Conservation (phyloP, 2,329 filamentous ascomycete species). For the Tolypocladium guangdongense region DNA sequence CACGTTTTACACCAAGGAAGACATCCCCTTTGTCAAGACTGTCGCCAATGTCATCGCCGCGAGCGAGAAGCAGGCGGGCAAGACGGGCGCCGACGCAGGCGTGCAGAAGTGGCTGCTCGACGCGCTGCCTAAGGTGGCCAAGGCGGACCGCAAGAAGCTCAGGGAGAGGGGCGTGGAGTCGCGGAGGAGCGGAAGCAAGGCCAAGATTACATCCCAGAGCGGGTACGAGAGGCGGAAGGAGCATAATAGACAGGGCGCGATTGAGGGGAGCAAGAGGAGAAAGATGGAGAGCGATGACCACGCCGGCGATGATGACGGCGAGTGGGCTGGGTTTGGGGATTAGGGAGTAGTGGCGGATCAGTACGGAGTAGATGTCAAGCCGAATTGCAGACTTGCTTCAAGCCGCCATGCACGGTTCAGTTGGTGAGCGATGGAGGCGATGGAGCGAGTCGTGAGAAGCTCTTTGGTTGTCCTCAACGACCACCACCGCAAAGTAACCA, state of each 20-base stretch:
- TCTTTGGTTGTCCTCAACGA: not conserved
- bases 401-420: not conserved
- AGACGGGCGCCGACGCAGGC: slow-evolving; percentile 39
- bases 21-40: slow-evolving; percentile 78
- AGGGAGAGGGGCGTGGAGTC: slow-evolving; percentile 74
- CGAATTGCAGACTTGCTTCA: not conserved
- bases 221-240: slow-evolving; percentile 61
- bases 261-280: slow-evolving; percentile 48
- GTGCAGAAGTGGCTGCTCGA: slow-evolving; percentile 83
- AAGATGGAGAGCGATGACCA: slow-evolving; percentile 9
- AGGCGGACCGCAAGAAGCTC: slow-evolving; percentile 72
- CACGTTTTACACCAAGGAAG: slow-evolving; percentile 92
- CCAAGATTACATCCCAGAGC: slow-evolving; percentile 74
- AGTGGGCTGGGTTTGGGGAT: slow-evolving; percentile 41
- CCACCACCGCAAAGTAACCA: not conserved
- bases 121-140: slow-evolving; percentile 71
- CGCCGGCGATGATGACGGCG: slow-evolving; percentile 11
- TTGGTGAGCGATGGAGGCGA: not conserved
- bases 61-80: slow-evolving; percentile 61
- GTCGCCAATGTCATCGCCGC: slow-evolving; percentile 87
- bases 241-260: slow-evolving; percentile 54
- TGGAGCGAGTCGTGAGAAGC: not conserved
- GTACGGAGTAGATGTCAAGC: not conserved
- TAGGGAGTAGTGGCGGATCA: slow-evolving; percentile 6
- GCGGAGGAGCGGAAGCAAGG: slow-evolving; percentile 35